Evolutionary conservation across 306 rosid species (phyloP).

Genomic region (Casuarina glauca): DNA sequence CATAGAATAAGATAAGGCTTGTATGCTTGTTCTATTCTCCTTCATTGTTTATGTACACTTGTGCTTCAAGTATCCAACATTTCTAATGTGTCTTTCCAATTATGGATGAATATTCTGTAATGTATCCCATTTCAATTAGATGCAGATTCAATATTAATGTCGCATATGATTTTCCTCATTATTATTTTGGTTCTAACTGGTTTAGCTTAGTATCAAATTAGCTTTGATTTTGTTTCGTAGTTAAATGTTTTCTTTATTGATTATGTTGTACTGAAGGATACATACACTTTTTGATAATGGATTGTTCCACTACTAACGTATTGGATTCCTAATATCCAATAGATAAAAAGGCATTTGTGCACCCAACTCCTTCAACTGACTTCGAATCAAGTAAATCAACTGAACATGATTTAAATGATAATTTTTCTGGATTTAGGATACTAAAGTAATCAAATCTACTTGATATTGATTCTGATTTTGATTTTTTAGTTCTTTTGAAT

Average conservation of each 20-base stretch:
- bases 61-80: too few species aligned
- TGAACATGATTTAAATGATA: background rate
- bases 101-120: too few species aligned
- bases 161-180: too few species aligned
- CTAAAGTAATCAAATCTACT: background rate
- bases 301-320: background rate
- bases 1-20: too few species aligned
- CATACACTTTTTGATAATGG: background rate
- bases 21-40: too few species aligned
- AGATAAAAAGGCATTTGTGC: background rate
- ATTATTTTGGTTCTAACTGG: too few species aligned
- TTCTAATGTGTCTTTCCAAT: background rate
- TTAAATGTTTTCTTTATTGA: too few species aligned
- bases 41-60: too few species aligned
- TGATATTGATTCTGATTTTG: background rate
- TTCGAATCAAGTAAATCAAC: background rate
- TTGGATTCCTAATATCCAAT: background rate
- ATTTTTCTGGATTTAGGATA: background rate
- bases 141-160: too few species aligned
- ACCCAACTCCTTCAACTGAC: background rate
- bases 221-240: too few species aligned
- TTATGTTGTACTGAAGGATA: background rate
- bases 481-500: constrained; percentile 5
- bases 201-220: too few species aligned
- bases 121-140: too few species aligned